Conservation (phyloP, 495 filamentous ascomycete genomes). For the Ascobolus immersus region DNA sequence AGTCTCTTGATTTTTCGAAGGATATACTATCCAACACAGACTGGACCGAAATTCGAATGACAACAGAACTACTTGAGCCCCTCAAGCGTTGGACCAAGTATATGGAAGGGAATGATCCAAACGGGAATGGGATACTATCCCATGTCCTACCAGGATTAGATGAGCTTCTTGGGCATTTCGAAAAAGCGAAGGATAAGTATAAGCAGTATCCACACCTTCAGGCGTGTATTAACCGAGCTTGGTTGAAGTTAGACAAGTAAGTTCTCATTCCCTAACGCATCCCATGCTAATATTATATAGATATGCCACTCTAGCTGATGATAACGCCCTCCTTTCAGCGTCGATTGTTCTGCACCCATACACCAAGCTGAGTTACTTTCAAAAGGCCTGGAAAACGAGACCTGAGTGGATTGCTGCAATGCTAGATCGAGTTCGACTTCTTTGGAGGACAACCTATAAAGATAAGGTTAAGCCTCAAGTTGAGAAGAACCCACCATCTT, state of each 20-base stretch:
- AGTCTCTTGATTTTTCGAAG: no score
- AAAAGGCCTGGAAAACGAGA: slow-evolving; percentile 1
- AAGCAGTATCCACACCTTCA: not conserved
- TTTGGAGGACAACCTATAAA: no score
- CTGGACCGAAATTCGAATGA: slow-evolving; percentile 3
- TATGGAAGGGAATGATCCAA: slow-evolving; percentile 1
- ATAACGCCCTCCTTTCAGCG: not conserved
- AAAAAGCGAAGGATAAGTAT: not conserved
- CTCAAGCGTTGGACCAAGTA: slow-evolving; percentile 1
- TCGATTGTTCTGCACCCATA: slow-evolving; percentile 1
- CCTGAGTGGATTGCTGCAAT: slow-evolving; percentile 1
- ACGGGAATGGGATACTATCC: slow-evolving; percentile 1
- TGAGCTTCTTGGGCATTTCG: not conserved
- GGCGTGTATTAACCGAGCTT: slow-evolving; percentile 1
- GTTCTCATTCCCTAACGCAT: no score
- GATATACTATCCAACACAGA: slow-evolving; percentile 1
- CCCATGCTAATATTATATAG: no score
- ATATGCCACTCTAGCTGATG: not conserved
- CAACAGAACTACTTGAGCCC: slow-evolving; percentile 3
- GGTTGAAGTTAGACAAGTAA: slow-evolving; percentile 3
- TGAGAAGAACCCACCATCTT: no score
- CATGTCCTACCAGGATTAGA: slow-evolving; percentile 2
- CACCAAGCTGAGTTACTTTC: slow-evolving; percentile 6
- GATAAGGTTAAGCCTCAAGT: no score
- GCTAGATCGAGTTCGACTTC: no score